Conservation (phyloP, 1,284 basidiomycete genomes). For the Cutaneotrichosporon cyanovorans region DNA sequence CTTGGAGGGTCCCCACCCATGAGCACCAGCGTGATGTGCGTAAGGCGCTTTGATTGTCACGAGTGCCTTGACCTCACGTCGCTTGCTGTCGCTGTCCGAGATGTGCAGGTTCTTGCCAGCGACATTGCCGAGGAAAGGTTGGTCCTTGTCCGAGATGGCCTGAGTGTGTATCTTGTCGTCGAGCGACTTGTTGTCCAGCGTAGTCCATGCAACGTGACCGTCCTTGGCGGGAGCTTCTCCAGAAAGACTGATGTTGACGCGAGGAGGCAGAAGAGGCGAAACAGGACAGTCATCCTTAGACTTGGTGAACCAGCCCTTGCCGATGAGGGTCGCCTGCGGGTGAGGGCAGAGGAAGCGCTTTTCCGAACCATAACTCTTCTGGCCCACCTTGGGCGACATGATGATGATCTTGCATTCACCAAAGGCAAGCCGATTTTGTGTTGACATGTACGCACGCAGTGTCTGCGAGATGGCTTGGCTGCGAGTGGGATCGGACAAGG, state of each 20-base stretch:
- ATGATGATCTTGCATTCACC: slow-evolving; percentile 91
- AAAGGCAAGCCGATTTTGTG: slow-evolving; percentile 76
- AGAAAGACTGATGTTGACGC: slow-evolving; percentile 82
- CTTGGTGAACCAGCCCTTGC: slow-evolving; percentile 79
- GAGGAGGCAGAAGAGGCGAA: slow-evolving; percentile 55
- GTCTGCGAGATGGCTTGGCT: slow-evolving; percentile 13
- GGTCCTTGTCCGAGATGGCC: slow-evolving; percentile 25
- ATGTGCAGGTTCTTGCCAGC: slow-evolving; percentile 42
- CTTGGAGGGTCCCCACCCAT: slow-evolving; percentile 24
- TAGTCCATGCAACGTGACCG: slow-evolving; percentile 35
- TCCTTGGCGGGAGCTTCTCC: slow-evolving; percentile 71
- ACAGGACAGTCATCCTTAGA: slow-evolving; percentile 34
- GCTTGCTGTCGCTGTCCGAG: slow-evolving; percentile 40
- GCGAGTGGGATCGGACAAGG: not conserved
- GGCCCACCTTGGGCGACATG: slow-evolving; percentile 92
- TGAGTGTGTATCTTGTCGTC: slow-evolving; percentile 36
- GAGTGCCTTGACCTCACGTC: slow-evolving; percentile 77
- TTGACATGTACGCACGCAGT: slow-evolving; percentile 57
- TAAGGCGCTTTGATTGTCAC: slow-evolving; percentile 80
- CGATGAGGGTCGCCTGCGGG: slow-evolving; percentile 88
- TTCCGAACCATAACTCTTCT: slow-evolving; percentile 94
- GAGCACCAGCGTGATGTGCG: slow-evolving; percentile 37
- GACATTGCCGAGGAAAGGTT: slow-evolving; percentile 40
- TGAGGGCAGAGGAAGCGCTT: slow-evolving; percentile 95
- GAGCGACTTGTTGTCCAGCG: slow-evolving; percentile 30